Conservation (phyloP, 768 basidiomycete species). For the Boletus patriciae region DNA sequence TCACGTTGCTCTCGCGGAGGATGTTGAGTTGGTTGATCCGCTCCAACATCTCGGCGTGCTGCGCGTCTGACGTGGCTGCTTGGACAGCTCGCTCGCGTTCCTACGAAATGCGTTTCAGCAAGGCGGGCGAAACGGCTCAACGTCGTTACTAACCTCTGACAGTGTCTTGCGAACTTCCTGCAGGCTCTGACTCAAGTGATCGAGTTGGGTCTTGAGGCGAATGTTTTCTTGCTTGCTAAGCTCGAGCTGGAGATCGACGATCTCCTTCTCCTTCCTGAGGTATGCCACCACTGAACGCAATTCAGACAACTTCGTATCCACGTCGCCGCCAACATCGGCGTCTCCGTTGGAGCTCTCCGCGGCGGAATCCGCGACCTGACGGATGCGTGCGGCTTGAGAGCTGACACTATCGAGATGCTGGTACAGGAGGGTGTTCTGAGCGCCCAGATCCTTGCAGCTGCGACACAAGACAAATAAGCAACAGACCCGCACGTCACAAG, state of each 20-base stretch:
- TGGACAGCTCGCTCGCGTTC: conserved; percentile 80
- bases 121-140: not conserved
- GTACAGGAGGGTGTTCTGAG: conserved; percentile 77
- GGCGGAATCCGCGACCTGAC: conserved; percentile 61
- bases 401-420: conserved; percentile 84
- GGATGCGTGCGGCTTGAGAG: conserved; percentile 78
- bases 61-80: conserved; percentile 66
- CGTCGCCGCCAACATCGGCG: conserved; percentile 47
- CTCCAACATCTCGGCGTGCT: conserved; percentile 83
- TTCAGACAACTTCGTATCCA: conserved; percentile 67
- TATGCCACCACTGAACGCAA: conserved; percentile 78
- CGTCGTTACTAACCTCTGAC: conserved; percentile 54
- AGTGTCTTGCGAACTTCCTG: conserved; percentile 70
- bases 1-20: conserved; percentile 84
- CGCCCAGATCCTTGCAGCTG: conserved; percentile 70
- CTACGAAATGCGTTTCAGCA: conserved; percentile 37
- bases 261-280: conserved; percentile 88
- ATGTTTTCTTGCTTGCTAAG: conserved; percentile 75
- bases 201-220: conserved; percentile 72
- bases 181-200: conserved; percentile 66
- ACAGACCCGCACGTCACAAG: not conserved
- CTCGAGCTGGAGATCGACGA: conserved; percentile 84
- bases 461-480: not conserved
- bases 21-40: conserved; percentile 86
- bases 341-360: conserved; percentile 41